phyloP scores from a whole-genome alignment of 345 rosid species.

The Clarkia xantiana region DNA sequence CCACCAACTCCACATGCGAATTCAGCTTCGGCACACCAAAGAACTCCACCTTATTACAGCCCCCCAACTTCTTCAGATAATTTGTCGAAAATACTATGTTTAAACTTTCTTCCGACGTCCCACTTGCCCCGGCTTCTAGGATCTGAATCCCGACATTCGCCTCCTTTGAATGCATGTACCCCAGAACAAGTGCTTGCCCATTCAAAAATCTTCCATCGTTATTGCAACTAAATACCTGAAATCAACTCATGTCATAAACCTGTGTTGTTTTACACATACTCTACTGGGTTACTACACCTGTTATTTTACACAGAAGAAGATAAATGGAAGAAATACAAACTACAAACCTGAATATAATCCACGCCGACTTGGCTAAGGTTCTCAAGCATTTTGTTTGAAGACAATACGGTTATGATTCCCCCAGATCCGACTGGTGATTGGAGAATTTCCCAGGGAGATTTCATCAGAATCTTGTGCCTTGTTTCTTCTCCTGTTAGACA shows the following conservation, averaged over 20 bases:
- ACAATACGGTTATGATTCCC: constrained; percentile 46
- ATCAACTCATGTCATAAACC: neutral
- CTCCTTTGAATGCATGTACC: constrained; percentile 23
- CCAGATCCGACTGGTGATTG: constrained; percentile 75
- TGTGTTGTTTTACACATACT: neutral
- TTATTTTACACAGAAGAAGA: neutral
- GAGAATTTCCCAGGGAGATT: constrained; percentile 85
- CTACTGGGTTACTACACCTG: neutral
- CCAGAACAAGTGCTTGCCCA: constrained; percentile 34
- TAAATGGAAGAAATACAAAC: constrained; percentile 1
- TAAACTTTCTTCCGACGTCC: constrained; percentile 17
- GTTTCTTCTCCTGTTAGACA: constrained; percentile 31
- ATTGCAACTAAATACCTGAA: constrained; percentile 34
- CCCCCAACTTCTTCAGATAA: constrained; percentile 27
- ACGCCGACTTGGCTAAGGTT: constrained; percentile 42
- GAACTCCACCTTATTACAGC: constrained; percentile 39
- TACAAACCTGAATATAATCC: constrained; percentile 54
- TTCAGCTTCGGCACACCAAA: constrained; percentile 19
- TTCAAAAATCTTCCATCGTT: constrained; percentile 2
- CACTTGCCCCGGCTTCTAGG: constrained; percentile 8
- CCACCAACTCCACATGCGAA: constrained; percentile 39
- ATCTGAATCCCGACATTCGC: constrained; percentile 51
- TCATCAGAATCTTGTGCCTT: constrained; percentile 65
- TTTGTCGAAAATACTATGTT: constrained; percentile 35
- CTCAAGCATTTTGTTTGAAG: constrained; percentile 34